Percentiles rank a stretch among this genome's conserved stretches.
Evolutionary conservation across 441 rosid species (phyloP).

Genomic region (Hura crepitans): DNA sequence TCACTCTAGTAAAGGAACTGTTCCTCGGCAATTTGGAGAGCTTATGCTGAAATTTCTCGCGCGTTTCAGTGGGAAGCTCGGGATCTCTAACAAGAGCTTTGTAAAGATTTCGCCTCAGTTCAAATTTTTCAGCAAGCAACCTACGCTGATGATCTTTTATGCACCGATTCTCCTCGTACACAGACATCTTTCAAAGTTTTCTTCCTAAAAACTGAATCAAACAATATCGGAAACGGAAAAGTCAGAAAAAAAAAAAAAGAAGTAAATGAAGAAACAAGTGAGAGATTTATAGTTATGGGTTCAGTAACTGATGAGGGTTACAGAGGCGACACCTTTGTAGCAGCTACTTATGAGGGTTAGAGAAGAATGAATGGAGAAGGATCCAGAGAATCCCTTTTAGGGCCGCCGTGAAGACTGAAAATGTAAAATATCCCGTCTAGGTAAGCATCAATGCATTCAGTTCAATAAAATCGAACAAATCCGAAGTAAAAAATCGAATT

Average conservation of each 20-base stretch:
- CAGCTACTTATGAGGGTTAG: too few relatives aligned
- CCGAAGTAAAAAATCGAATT: too few relatives aligned
- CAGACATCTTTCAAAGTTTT: slow-evolving; percentile 10
- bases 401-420: too few relatives aligned
- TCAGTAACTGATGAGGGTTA: too few relatives aligned
- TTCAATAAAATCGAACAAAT: too few relatives aligned
- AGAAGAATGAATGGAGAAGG: too few relatives aligned
- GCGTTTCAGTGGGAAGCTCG: slow-evolving; percentile 28
- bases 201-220: not conserved
- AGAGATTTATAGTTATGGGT: too few relatives aligned
- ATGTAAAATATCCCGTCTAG: too few relatives aligned
- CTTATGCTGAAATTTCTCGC: slow-evolving; percentile 33
- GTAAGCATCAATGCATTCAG: too few relatives aligned
- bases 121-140: slow-evolving; percentile 31
- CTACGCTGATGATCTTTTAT: slow-evolving; percentile 34
- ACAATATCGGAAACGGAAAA: not conserved
- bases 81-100: slow-evolving; percentile 39
- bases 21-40: slow-evolving; percentile 36
- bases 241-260: not conserved
- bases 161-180: slow-evolving; percentile 25
- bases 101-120: slow-evolving; percentile 38
- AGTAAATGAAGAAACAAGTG: too few relatives aligned
- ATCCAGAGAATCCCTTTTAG: too few relatives aligned
- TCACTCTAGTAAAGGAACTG: slow-evolving; percentile 37
- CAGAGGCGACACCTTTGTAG: too few relatives aligned